phyloP scores from a whole-genome alignment of 2,329 filamentous ascomycete species.

The Penicillium polonicum region DNA sequence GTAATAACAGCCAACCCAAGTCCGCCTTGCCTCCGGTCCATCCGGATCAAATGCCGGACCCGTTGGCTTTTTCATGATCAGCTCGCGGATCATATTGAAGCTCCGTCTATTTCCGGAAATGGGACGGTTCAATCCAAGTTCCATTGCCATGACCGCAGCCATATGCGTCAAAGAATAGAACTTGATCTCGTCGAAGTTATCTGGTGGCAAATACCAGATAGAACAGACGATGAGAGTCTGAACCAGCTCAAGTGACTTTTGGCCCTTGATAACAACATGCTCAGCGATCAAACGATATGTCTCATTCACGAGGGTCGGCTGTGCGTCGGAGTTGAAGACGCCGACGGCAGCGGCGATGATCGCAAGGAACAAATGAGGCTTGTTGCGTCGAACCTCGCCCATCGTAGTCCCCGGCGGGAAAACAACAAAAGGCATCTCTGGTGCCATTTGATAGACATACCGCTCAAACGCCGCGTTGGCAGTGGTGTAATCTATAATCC shows the following conservation, averaged over 20 bases:
- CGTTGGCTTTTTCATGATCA: constrained; percentile 38
- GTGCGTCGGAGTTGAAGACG: constrained; percentile 53
- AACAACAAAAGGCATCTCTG: constrained; percentile 58
- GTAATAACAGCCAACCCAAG: constrained; percentile 63
- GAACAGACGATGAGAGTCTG: constrained; percentile 73
- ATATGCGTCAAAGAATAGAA: constrained; percentile 86
- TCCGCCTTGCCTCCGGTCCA: constrained; percentile 56
- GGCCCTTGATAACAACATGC: constrained; percentile 69
- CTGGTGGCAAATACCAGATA: constrained; percentile 84
- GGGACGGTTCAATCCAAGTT: constrained; percentile 71
- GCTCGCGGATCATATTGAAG: constrained; percentile 39
- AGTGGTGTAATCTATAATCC: constrained; percentile 52
- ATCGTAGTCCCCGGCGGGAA: constrained; percentile 56
- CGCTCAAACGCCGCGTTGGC: constrained; percentile 58
- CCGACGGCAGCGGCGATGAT: constrained; percentile 57
- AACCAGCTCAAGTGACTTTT: constrained; percentile 79
- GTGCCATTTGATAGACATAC: constrained; percentile 55
- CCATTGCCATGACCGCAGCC: constrained; percentile 77
- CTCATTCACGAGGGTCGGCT: constrained; percentile 65
- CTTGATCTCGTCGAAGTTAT: constrained; percentile 80
- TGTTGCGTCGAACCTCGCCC: constrained; percentile 55
- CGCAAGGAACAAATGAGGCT: constrained; percentile 60
- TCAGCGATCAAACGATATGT: constrained; percentile 72
- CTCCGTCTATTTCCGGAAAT: constrained; percentile 37
- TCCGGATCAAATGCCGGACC: constrained; percentile 46